Conservation (phyloP, 768 basidiomycete species). For the Lactarius hatsudake region DNA sequence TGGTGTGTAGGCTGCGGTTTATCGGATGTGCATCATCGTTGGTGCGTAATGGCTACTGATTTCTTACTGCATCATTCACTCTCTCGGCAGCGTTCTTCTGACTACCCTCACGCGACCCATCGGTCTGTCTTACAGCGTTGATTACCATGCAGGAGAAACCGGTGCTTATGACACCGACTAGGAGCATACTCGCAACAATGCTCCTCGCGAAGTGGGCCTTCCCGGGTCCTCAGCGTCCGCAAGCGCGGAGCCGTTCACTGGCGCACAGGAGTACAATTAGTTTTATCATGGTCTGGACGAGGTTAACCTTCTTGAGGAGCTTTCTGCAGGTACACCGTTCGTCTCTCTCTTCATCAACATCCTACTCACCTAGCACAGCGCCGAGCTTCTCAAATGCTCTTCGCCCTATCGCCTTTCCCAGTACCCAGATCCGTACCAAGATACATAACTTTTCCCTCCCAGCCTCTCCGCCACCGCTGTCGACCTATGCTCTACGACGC, state of each 20-base stretch:
- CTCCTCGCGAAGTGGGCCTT: conserved; percentile 34
- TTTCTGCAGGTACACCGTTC: conserved; percentile 49
- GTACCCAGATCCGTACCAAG: conserved; percentile 48
- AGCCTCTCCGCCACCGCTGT: conserved; percentile 43
- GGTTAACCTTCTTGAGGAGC: conserved; percentile 63
- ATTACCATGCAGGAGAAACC: conserved; percentile 85
- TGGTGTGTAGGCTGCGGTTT: too few species aligned
- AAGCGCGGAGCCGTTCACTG: conserved; percentile 29
- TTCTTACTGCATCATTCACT: too few species aligned
- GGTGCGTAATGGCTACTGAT: too few species aligned
- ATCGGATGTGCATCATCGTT: too few species aligned
- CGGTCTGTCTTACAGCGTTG: conserved; percentile 40
- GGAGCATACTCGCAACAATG: conserved; percentile 36
- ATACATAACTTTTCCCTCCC: conserved; percentile 66
- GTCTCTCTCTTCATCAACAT: not conserved
- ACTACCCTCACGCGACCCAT: conserved; percentile 47
- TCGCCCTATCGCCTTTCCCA: conserved; percentile 62
- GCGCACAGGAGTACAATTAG: conserved; percentile 33
- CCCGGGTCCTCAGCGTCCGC: conserved; percentile 33
- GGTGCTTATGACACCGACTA: conserved; percentile 33
- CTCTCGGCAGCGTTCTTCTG: too few species aligned
- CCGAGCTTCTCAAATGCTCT: conserved; percentile 36
- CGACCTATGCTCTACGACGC: conserved; percentile 32
- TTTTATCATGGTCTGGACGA: conserved; percentile 55
- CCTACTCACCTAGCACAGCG: conserved; percentile 34